Evolutionary conservation across 1,284 basidiomycete genomes (phyloP), one percentile per base, ranked within the genome.

Genomic region (Ganoderma lucidum): DNA sequence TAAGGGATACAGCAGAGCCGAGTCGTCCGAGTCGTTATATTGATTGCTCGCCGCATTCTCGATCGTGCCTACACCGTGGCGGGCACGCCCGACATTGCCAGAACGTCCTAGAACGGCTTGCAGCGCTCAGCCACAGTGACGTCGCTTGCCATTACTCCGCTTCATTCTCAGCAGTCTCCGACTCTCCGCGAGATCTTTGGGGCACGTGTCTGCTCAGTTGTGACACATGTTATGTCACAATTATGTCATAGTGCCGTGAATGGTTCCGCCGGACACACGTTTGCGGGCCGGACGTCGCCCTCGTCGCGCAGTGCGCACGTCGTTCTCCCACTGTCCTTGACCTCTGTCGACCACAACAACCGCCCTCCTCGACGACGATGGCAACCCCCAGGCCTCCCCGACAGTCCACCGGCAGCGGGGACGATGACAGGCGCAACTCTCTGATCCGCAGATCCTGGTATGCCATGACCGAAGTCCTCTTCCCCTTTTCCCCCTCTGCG

Each of bases 401-500:
- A 15, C n/a, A 28, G 32, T 35, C 51, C 64, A 44, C 42, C 14
- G 55, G 53, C 64, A 48, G 32, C 53, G 64, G 65, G 23, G 59
- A 61, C 28, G 64, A 78, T 37, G 72, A 74, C 37, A 67, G 71
- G 42, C 60, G 74, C 39, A 72, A 73, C 65, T 81, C 80, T 0
- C 74, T 78, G 64, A 74, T 84, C 44, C 79, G 80, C 19, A 71
- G 84, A 48, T 90, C 89, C 41, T 89, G 87, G 87, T 84, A 88
- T 64, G 85, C 85, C 1, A 85, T 92, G 81, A 77, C 84, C 41
- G 88, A 89, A 59, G 66, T 89, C 35, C 78, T 92, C 56, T 86
- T 87, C 1, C 93, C 93, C 1, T 94, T 94, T 80, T 93, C 93
- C 1, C 81, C 88, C 2, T 81, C 87, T 0, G 92, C 92, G 0